Evolutionary conservation across 2,329 filamentous ascomycete species (phyloP).

Genomic region (Coleophoma eucalyptorum): DNA sequence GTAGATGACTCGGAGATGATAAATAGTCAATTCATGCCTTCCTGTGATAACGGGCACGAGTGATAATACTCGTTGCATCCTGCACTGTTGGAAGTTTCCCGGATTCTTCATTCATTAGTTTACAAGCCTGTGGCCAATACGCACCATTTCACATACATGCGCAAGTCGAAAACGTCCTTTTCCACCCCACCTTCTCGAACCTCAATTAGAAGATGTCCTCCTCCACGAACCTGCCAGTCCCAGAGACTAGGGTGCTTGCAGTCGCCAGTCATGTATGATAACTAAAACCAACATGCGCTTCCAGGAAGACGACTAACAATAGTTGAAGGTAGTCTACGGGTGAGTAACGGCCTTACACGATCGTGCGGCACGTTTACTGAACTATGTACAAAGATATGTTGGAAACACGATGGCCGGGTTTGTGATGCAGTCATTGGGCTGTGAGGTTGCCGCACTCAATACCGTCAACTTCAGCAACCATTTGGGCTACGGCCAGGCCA

Average conservation of each 20-base stretch:
- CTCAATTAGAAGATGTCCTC: constrained; percentile 15
- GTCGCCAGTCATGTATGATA: constrained; percentile 88
- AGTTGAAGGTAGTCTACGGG: constrained; percentile 67
- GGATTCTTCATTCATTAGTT: background rate
- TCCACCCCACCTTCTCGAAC: background rate
- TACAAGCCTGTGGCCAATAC: no score
- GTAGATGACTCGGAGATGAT: background rate
- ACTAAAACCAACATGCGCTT: constrained; percentile 6
- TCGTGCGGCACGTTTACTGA: constrained; percentile 9
- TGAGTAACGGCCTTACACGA: constrained; percentile 38
- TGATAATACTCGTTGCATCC: no score
- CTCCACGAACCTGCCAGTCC: constrained; percentile 33
- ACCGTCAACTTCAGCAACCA: constrained; percentile 99
- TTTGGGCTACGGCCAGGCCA: constrained; percentile 85
- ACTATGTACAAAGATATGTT: constrained; percentile 66
- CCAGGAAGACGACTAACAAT: constrained; percentile 17
- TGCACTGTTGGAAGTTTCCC: background rate
- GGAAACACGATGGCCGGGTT: constrained; percentile 97
- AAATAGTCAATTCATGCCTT: background rate
- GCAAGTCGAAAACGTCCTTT: background rate
- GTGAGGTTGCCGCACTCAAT: constrained; percentile 90
- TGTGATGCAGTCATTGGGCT: constrained; percentile 88
- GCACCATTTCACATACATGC: no score
- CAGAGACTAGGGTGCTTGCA: constrained; percentile 70
- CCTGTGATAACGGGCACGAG: no score